These are phyloP conservation scores for Eucalyptus polybractea DNA, from an alignment of 345 rosid genomes.

Conservation along the genomic window DNA sequence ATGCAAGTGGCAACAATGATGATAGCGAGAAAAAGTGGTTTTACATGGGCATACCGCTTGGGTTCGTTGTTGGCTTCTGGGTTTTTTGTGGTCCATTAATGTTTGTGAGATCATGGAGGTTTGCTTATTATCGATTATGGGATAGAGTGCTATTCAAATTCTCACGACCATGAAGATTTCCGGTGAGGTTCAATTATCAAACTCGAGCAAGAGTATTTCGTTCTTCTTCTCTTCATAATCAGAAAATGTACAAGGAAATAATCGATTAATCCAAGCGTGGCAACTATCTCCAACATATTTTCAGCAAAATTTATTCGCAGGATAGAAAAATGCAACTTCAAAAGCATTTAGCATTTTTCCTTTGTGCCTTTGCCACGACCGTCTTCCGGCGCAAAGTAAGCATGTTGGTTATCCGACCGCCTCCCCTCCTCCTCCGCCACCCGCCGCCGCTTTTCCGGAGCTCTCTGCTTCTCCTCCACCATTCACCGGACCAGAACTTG, in stretches of 20 bases:
- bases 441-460: no score
- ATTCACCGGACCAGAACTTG: background rate
- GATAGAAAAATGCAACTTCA: background rate
- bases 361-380: background rate
- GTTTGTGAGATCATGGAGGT: background rate
- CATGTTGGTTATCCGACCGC: background rate
- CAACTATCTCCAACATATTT: background rate
- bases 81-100: background rate
- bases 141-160: background rate
- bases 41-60: background rate
- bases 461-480: background rate
- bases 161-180: background rate
- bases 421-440: background rate
- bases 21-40: background rate
- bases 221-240: background rate
- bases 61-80: background rate
- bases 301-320: background rate
- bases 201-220: background rate
- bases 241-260: background rate
- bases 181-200: background rate
- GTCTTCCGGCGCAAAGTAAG: background rate
- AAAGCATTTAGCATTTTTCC: background rate
- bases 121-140: background rate
- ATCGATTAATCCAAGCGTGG: background rate
- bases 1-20: background rate